Evolutionary conservation across 805 yeast species (phyloP).

Genomic region (Soucietia sequanensis): DNA sequence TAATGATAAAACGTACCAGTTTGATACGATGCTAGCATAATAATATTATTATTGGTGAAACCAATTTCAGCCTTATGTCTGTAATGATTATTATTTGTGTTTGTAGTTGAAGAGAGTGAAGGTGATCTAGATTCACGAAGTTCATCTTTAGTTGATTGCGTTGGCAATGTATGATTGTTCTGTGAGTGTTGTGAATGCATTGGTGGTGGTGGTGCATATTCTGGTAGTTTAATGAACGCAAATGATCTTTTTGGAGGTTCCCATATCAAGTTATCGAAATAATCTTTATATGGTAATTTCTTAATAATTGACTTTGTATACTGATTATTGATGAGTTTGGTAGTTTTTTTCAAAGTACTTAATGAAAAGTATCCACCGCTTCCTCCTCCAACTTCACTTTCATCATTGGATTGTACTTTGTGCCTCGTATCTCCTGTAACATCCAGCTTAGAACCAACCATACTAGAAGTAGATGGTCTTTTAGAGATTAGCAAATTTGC

Average conservation of each 20-base stretch:
- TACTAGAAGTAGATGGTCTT: conserved; percentile 7
- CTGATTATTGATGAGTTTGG: conserved; percentile 29
- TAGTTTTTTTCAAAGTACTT: conserved; percentile 19
- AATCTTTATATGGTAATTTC: conserved; percentile 40
- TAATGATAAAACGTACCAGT: conserved; percentile 40
- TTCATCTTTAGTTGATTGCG: conserved; percentile 22
- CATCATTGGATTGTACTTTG: conserved; percentile 8
- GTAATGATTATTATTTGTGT: background rate
- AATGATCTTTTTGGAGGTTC: conserved; percentile 44
- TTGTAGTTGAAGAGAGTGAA: no score
- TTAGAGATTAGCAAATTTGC: conserved; percentile 36
- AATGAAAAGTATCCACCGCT: conserved; percentile 13
- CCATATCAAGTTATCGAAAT: conserved; percentile 40
- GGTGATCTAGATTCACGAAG: conserved; percentile 37
- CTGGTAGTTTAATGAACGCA: conserved; percentile 40
- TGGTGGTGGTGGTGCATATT: conserved; percentile 20
- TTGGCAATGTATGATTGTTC: conserved; percentile 4
- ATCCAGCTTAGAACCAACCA: background rate
- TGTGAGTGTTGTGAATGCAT: no score
- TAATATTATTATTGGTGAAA: conserved; percentile 26
- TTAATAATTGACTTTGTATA: conserved; percentile 38
- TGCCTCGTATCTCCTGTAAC: conserved; percentile 6
- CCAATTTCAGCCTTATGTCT: conserved; percentile 35
- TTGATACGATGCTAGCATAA: conserved; percentile 37
- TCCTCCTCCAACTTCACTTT: conserved; percentile 8